A percentile compares a stretch with the other conserved stretches of the same genome.
These are phyloP conservation scores for Candida maltosa DNA, from an alignment of 805 yeast species.

Conservation along the genomic window DNA sequence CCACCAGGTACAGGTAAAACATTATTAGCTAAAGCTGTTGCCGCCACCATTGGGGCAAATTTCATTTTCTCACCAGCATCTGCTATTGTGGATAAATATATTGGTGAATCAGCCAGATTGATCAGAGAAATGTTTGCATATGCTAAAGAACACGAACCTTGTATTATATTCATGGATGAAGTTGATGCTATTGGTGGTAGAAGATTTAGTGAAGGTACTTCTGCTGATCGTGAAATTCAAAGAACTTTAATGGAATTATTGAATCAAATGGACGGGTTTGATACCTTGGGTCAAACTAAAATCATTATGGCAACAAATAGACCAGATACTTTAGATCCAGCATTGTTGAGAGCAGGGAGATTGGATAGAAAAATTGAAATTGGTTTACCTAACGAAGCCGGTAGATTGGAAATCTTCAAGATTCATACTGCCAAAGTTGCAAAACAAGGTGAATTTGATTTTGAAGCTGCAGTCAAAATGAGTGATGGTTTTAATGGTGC, in stretches of 20 bases:
- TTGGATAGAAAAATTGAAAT: conserved; percentile 95
- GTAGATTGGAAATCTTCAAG: conserved; percentile 89
- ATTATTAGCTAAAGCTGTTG: conserved; percentile 92
- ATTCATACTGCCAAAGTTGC: conserved; percentile 84
- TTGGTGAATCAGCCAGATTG: conserved; percentile 95
- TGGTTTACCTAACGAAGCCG: conserved; percentile 92
- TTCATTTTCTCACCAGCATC: conserved; percentile 98
- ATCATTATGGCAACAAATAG: conserved; percentile 99
- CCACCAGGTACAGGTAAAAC: conserved; percentile 99
- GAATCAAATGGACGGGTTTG: conserved; percentile 98
- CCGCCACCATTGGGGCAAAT: conserved; percentile 97
- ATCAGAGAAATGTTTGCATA: conserved; percentile 97
- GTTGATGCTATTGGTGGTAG: conserved; percentile 99
- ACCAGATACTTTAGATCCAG: conserved; percentile 97
- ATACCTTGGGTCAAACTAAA: conserved; percentile 92
- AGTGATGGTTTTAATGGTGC: conserved; percentile 99
- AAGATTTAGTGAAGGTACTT: conserved; percentile 95
- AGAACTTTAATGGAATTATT: conserved; percentile 95
- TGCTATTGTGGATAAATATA: conserved; percentile 95
- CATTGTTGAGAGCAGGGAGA: conserved; percentile 94
- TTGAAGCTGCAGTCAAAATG: conserved; percentile 96
- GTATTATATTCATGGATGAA: conserved; percentile 98
- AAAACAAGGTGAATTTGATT: conserved; percentile 94
- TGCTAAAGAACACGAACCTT: conserved; percentile 97
- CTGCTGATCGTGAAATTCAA: conserved; percentile 98